Percentiles rank a stretch among this genome's conserved stretches.
Conservation (phyloP, 768 basidiomycete genomes). For the Suillus cothurnatus region DNA sequence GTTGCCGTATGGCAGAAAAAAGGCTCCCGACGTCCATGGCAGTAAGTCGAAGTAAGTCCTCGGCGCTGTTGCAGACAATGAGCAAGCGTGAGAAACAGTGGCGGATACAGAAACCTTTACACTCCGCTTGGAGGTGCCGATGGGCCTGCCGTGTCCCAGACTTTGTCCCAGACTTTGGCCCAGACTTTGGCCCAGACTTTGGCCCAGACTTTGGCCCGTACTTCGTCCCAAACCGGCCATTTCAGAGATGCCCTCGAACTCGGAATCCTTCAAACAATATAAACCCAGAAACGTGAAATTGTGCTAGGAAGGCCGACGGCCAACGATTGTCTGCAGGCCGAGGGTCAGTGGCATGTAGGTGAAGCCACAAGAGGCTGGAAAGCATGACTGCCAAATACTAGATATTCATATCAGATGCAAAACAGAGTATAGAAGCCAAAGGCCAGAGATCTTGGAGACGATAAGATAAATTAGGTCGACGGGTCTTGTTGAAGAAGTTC, state of each 20-base stretch:
- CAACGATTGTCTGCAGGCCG: neutral
- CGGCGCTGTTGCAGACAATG: too few species aligned
- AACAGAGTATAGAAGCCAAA: neutral
- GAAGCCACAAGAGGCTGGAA: neutral
- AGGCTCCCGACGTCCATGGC: neutral
- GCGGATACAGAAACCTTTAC: too few species aligned
- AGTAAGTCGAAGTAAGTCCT: too few species aligned
- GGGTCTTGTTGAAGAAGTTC: neutral
- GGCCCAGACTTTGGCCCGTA: too few species aligned
- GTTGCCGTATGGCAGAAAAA: neutral
- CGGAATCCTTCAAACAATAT: neutral
- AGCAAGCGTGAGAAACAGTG: too few species aligned
- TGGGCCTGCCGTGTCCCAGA: too few species aligned
- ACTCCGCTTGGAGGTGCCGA: too few species aligned
- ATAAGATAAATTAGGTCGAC: neutral
- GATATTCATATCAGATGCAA: neutral
- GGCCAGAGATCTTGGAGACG: neutral
- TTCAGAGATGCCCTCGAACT: too few species aligned
- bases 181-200: too few species aligned
- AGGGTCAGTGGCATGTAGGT: neutral
- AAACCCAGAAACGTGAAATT: neutral
- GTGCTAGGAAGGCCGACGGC: neutral
- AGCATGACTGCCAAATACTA: neutral
- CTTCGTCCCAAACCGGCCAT: too few species aligned
- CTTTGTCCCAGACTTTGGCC: too few species aligned